phyloP scores from a whole-genome alignment of 495 filamentous ascomycete species.

The Tetracladium setigerum region DNA sequence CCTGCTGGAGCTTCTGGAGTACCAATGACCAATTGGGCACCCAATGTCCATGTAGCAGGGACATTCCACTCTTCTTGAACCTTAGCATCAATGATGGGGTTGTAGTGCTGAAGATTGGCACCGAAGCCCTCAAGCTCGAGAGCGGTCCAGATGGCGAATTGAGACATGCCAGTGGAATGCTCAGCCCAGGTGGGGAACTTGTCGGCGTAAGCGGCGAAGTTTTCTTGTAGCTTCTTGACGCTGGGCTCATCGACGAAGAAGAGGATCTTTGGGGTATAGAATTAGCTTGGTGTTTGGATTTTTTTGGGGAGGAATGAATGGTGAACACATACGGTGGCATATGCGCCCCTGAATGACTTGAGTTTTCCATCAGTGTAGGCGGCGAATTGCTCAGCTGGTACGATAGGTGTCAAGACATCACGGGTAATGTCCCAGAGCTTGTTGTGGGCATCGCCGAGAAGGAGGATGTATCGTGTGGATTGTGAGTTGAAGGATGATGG shows the following conservation, averaged over 20 bases:
- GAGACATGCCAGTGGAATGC: constrained; percentile 60
- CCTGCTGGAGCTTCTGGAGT: constrained; percentile 38
- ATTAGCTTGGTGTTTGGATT: not conserved
- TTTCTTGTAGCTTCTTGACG: constrained; percentile 42
- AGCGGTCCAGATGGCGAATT: constrained; percentile 57
- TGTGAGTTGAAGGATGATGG: constrained; percentile 63
- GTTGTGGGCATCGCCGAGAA: constrained; percentile 55
- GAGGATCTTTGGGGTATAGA: constrained; percentile 36
- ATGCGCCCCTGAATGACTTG: constrained; percentile 44
- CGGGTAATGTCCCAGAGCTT: constrained; percentile 54
- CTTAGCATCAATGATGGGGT: constrained; percentile 54
- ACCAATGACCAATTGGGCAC: constrained; percentile 56
- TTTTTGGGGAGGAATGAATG: no score
- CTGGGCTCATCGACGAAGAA: constrained; percentile 55
- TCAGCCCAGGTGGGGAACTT: constrained; percentile 54
- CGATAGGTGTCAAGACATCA: constrained; percentile 46
- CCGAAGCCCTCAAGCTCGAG: constrained; percentile 65
- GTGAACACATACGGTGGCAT: constrained; percentile 54
- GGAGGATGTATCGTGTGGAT: constrained; percentile 50
- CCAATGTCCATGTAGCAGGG: constrained; percentile 50
- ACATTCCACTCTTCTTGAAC: constrained; percentile 50
- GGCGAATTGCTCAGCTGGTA: constrained; percentile 45
- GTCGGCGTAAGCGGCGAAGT: constrained; percentile 50
- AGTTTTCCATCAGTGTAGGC: constrained; percentile 37
- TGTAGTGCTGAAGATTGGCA: constrained; percentile 71